A percentile compares a stretch with the other conserved stretches of the same genome.
Conservation (phyloP, 352 stramenopile genomes). For the Peronospora farinosa region DNA sequence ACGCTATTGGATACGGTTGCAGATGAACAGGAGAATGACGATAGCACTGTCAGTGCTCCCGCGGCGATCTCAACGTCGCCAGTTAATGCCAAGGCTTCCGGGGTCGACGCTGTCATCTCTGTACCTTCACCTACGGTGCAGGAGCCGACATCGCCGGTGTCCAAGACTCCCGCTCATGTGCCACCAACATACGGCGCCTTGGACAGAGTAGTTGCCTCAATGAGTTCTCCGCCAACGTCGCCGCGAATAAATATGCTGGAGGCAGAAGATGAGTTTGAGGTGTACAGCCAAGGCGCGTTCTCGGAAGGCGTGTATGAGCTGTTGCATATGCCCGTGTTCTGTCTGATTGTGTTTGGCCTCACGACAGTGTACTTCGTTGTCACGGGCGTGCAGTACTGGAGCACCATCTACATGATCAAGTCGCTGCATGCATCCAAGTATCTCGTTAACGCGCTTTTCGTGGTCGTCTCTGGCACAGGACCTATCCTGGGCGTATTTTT, state of each 20-base stretch:
- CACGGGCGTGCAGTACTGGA: slow-evolving; percentile 84
- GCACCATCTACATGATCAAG: slow-evolving; percentile 86
- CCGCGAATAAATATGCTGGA: slow-evolving; percentile 53
- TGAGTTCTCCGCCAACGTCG: slow-evolving; percentile 35
- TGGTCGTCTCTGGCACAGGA: slow-evolving; percentile 71
- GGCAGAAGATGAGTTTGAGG: slow-evolving; percentile 65
- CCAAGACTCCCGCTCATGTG: slow-evolving; percentile 9
- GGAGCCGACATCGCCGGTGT: slow-evolving; percentile 18
- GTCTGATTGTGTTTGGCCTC: slow-evolving; percentile 66
- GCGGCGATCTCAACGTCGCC: slow-evolving; percentile 17
- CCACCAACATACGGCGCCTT: slow-evolving; percentile 51
- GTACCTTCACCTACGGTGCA: slow-evolving; percentile 19
- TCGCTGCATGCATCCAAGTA: slow-evolving; percentile 78
- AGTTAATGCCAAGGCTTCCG: slow-evolving; percentile 8
- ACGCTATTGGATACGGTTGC: slow-evolving; percentile 15
- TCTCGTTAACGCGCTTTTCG: slow-evolving; percentile 75
- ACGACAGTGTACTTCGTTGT: slow-evolving; percentile 85
- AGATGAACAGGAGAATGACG: slow-evolving; percentile 22
- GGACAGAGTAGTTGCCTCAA: slow-evolving; percentile 35
- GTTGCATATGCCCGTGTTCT: slow-evolving; percentile 66
- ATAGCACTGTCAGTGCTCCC: slow-evolving; percentile 8
- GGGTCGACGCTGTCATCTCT: slow-evolving; percentile 3
- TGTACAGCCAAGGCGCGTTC: slow-evolving; percentile 65
- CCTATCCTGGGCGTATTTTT: slow-evolving; percentile 81
- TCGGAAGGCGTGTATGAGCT: slow-evolving; percentile 56